Evolutionary conservation across 805 yeast species (phyloP), one percentile per base, ranked within the genome.

Genomic region (Ogataea siamensis): DNA sequence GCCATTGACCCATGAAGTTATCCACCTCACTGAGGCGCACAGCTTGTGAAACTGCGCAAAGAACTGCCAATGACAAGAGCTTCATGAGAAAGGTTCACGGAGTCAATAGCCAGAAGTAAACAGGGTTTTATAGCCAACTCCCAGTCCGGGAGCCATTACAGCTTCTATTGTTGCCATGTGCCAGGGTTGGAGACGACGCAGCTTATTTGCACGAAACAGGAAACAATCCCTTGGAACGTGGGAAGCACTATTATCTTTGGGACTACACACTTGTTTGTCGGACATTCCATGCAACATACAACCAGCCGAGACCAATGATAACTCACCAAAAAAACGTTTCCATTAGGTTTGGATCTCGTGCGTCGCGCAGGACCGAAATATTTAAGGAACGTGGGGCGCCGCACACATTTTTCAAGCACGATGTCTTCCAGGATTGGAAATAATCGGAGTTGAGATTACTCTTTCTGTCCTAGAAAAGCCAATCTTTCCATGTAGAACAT

Each of bases 401-500:
- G 25, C 25, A 22, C 25, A 7, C 25, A 2, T 4, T 1, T 11
- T 11, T n/a, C 5, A 9, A 11, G 12, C 13, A 11, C 10, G 12
- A 22, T 11, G 5, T 22, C 12, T 11, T 22, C 29, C 16, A 10
- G 2, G 19, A 27, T 14, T 15, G 6, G 18, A 27, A 27, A 15
- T 10, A n/a, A 16, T 8, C n/a, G 13, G 32, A 17, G 23, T 28
- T 11, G 9, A 3, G 10, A 5, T 10, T 28, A 21, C 7, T 22
- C 7, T 12, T 3, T 8, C 23, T 33, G 20, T 10, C 44, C 47
- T 14, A 43, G 26, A 15, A 31, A 43, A 2, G 34, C 36, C 5
- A 37, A 11, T 7, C 47, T 25, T 7, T 47, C 50, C 40, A 47
- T 39, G 28, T 47, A 40, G 28, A 47, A 47, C 52, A 47, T 47